These are phyloP conservation scores for Radiomyces spectabilis DNA, from an alignment of 192 early-diverging fungal genomes.

Conservation along the genomic window DNA sequence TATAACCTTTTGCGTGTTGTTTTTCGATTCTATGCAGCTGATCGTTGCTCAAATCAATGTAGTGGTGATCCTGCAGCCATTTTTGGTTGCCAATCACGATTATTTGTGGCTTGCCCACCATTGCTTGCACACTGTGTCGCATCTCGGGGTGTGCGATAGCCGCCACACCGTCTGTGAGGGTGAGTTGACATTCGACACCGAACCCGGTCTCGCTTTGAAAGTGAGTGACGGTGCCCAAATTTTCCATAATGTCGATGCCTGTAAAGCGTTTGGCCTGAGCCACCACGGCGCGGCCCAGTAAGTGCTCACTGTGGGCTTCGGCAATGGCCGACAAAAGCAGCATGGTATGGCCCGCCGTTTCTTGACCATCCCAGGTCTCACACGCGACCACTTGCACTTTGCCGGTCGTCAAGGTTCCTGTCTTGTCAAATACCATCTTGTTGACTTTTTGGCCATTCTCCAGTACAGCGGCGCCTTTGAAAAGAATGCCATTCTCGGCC, in stretches of 20 bases:
- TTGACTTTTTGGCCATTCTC: conserved; percentile 75
- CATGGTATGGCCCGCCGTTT: background rate
- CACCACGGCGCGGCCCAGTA: conserved; percentile 74
- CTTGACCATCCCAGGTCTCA: conserved; percentile 6
- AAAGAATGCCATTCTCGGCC: conserved; percentile 89
- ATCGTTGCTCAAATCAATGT: conserved; percentile 35
- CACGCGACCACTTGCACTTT: conserved; percentile 55
- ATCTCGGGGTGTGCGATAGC: background rate
- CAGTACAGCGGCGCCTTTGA: conserved; percentile 89
- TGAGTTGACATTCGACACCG: conserved; percentile 18
- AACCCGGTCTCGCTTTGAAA: conserved; percentile 55
- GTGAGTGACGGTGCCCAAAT: conserved; percentile 35
- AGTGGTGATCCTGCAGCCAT: conserved; percentile 46
- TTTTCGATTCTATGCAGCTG: conserved; percentile 27
- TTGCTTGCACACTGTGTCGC: background rate
- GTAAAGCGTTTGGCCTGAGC: conserved; percentile 42
- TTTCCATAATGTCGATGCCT: conserved; percentile 20
- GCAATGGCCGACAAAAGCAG: conserved; percentile 54
- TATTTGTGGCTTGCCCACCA: too few relatives aligned
- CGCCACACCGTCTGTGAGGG: background rate
- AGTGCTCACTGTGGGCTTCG: conserved; percentile 84
- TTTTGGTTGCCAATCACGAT: conserved; percentile 70
- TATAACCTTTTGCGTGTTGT: conserved; percentile 65
- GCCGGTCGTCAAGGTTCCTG: conserved; percentile 87
- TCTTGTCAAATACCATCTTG: conserved; percentile 96